Evolutionary conservation across 139 green algal genomes (phyloP), one percentile per base, ranked within the genome.

Genomic region (Chlamydomonas sp.): DNA sequence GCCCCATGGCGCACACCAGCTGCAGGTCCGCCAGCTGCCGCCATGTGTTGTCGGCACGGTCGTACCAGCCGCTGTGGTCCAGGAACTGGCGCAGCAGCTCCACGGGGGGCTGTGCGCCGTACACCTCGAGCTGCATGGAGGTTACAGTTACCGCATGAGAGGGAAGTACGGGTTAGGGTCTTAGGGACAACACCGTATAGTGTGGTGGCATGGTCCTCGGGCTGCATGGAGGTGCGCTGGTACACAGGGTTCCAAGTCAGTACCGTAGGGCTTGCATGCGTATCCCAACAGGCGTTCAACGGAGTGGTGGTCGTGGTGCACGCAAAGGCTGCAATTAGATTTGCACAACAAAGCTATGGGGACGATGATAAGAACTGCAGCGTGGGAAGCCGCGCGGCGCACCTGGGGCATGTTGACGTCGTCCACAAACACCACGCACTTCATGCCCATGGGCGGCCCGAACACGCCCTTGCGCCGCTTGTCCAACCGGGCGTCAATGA

Each of bases 21-120:
- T 97, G 95, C 18, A 96, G 91, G 88, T 97, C 95, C 49, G 93
- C 92, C 75, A 98, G 90, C 80, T 91, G 87, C 18, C 94, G 81
- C 86, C 95, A 95, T 0, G 79, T 94, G 88, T 96, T 94, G 90
- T 97, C 94, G n/a, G 92, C 82, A 63, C 94, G 90, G 81, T 97
- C 95, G 76, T 97, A 98, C 93, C 95, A 97, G 78, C 94, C 94
- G 74, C 87, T 78, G 85, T 96, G 90, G 86, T 96, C 95, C 72
- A 97, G 92, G 85, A 90, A 96, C 89, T 97, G 95, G 49, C 96
- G 91, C 63, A 97, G 88, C 83, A 97, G 91, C 92, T 97, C 95
- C 63, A 97, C 93, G 31, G 95, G 95, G 16, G 95, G 95, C 90
- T 97, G 95, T 8, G 93, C 94, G 15, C 92, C 91, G 90, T 97